phyloP scores from a whole-genome alignment of 2,329 filamentous ascomycete genomes.

The Orbilia brochopaga region DNA sequence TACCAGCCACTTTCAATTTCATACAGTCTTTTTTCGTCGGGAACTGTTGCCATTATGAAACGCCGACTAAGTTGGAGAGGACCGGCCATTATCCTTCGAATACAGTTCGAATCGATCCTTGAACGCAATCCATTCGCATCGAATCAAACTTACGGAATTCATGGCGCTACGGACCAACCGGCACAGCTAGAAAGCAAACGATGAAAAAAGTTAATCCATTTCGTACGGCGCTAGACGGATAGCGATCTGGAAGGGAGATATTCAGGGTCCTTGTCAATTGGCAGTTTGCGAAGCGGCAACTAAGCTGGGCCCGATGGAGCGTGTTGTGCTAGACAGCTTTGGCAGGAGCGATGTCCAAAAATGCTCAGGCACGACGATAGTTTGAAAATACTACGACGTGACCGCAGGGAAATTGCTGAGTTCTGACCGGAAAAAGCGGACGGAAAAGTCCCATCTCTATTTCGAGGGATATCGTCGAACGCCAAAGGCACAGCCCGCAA shows the following conservation, averaged over 20 bases:
- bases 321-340: constrained; percentile 31
- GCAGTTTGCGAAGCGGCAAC: constrained; percentile 38
- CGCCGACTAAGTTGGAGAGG: constrained; percentile 7
- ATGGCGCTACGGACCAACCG: neutral
- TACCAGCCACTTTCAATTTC: constrained; percentile 7
- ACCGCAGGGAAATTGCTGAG: constrained; percentile 1
- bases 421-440: constrained; percentile 20
- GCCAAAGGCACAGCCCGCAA: constrained; percentile 13
- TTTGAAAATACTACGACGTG: constrained; percentile 7
- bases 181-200: neutral
- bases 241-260: constrained; percentile 18
- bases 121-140: constrained; percentile 10
- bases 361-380: constrained; percentile 12
- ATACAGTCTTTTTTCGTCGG: constrained; percentile 3
- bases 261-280: constrained; percentile 32
- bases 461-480: constrained; percentile 42
- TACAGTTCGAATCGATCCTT: constrained; percentile 16
- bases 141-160: constrained; percentile 24
- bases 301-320: constrained; percentile 21
- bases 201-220: constrained; percentile 20
- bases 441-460: constrained; percentile 10
- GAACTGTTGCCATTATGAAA: constrained; percentile 16
- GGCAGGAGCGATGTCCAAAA: constrained; percentile 43
- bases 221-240: constrained; percentile 41
- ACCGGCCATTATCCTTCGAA: neutral